phyloP scores from a whole-genome alignment of 2,329 filamentous ascomycete species.

The Hymenoscyphus infarciens region DNA sequence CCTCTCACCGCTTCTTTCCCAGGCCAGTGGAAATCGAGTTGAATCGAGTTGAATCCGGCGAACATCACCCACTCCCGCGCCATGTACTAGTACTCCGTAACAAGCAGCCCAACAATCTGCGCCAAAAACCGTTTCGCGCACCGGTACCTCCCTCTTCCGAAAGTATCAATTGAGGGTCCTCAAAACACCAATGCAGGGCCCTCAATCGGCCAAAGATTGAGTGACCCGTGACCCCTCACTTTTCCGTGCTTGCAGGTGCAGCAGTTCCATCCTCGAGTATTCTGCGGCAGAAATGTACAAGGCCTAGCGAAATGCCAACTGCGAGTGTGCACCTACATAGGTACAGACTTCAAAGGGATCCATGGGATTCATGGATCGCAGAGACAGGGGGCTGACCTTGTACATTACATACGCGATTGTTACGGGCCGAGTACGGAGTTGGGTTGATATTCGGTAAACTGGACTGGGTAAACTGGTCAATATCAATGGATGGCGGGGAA shows the following conservation, averaged over 20 bases:
- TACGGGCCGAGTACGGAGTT: not conserved
- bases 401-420: conserved; percentile 26
- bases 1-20: not conserved
- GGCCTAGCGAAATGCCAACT: not conserved
- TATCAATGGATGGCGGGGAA: not conserved
- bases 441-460: not conserved
- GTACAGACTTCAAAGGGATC: too few relatives aligned
- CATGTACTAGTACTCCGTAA: too few relatives aligned
- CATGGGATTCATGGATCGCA: too few relatives aligned
- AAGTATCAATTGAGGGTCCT: not conserved
- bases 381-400: conserved; percentile 18
- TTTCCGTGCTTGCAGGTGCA: not conserved
- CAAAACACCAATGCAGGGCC: not conserved
- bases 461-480: not conserved
- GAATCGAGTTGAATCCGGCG: not conserved
- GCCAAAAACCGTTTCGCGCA: not conserved
- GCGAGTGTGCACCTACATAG: too few relatives aligned
- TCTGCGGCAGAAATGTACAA: conserved; percentile 5
- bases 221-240: not conserved
- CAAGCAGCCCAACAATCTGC: not conserved
- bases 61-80: not conserved
- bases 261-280: too few relatives aligned
- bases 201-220: not conserved
- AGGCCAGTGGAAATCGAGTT: not conserved
- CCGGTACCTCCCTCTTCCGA: not conserved